phyloP scores from a whole-genome alignment of 352 stramenopile species.

The Thalassiosira gravida region DNA sequence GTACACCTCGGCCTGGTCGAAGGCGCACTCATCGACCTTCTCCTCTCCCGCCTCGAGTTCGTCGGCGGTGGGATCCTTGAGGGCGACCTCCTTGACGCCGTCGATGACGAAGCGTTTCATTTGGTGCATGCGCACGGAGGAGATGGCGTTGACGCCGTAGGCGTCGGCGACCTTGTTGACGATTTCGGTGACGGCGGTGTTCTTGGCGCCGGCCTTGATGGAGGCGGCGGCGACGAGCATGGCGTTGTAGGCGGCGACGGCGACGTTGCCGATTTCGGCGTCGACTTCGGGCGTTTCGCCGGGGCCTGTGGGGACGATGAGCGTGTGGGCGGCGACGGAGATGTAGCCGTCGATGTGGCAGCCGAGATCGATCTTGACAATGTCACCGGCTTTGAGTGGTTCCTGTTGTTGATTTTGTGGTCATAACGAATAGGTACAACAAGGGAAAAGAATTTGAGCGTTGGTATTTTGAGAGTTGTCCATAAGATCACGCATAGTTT shows the following conservation, averaged over 20 bases:
- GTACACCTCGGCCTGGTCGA: slow-evolving; percentile 98
- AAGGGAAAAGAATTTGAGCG: too few species aligned
- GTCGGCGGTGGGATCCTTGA: slow-evolving; percentile 73
- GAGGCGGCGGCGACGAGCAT: slow-evolving; percentile 94
- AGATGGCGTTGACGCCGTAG: slow-evolving; percentile 96
- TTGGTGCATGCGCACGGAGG: slow-evolving; percentile 98
- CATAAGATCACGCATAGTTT: too few species aligned
- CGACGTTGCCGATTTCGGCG: slow-evolving; percentile 90
- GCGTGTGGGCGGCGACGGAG: slow-evolving; percentile 96
- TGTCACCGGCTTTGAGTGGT: slow-evolving; percentile 87
- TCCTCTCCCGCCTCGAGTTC: slow-evolving; percentile 81
- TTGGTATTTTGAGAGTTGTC: too few species aligned
- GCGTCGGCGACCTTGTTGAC: slow-evolving; percentile 92
- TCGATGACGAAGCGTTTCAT: slow-evolving; percentile 98
- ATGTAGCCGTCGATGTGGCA: slow-evolving; percentile 99
- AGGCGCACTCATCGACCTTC: slow-evolving; percentile 88
- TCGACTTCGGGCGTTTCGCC: slow-evolving; percentile 43
- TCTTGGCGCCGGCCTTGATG: slow-evolving; percentile 97
- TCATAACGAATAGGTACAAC: too few species aligned
- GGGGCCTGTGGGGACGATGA: slow-evolving; percentile 88
- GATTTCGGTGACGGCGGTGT: slow-evolving; percentile 93
- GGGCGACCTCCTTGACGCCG: slow-evolving; percentile 93
- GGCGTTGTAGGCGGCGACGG: slow-evolving; percentile 95
- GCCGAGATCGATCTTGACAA: slow-evolving; percentile 96
- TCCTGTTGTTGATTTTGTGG: slow-evolving; percentile 35